These are phyloP conservation scores for Podospora didyma DNA, from an alignment of 495 filamentous ascomycete species.

Conservation along the genomic window DNA sequence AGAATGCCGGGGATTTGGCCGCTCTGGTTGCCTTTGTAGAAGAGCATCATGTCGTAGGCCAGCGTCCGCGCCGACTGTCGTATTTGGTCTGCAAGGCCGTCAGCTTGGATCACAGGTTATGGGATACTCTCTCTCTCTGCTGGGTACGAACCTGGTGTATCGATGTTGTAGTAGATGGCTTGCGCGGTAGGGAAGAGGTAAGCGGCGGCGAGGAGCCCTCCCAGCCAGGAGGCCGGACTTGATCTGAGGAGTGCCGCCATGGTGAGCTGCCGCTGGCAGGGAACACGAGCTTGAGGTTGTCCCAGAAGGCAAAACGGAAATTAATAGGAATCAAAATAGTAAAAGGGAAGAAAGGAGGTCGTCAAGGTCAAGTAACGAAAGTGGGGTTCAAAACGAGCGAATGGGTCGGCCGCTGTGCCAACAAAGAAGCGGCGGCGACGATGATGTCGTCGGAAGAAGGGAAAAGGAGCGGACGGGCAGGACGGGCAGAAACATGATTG, in stretches of 20 bases:
- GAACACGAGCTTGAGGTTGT: background rate
- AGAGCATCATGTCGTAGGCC: slow-evolving; percentile 60
- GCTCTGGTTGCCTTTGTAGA: slow-evolving; percentile 59
- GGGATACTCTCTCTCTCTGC: background rate
- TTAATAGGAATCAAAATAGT: no score
- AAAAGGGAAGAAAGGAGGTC: no score
- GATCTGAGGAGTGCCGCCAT: background rate
- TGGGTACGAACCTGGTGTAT: slow-evolving; percentile 17
- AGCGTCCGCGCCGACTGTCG: slow-evolving; percentile 56
- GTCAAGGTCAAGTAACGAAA: no score
- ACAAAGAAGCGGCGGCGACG: no score
- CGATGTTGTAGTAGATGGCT: slow-evolving; percentile 21
- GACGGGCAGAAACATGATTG: no score
- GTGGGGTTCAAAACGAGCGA: no score
- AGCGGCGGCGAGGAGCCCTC: background rate
- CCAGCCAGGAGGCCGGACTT: background rate
- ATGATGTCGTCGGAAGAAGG: no score
- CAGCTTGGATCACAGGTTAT: no score
- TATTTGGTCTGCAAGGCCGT: slow-evolving; percentile 47
- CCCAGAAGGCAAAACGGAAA: background rate
- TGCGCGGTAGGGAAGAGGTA: slow-evolving; percentile 3
- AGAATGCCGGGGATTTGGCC: slow-evolving; percentile 65
- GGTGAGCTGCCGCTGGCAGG: background rate
- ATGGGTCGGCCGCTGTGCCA: no score
- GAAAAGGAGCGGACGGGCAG: no score